Conservation (phyloP, 2,329 filamentous ascomycete genomes). For the Clonostachys rhizophaga region DNA sequence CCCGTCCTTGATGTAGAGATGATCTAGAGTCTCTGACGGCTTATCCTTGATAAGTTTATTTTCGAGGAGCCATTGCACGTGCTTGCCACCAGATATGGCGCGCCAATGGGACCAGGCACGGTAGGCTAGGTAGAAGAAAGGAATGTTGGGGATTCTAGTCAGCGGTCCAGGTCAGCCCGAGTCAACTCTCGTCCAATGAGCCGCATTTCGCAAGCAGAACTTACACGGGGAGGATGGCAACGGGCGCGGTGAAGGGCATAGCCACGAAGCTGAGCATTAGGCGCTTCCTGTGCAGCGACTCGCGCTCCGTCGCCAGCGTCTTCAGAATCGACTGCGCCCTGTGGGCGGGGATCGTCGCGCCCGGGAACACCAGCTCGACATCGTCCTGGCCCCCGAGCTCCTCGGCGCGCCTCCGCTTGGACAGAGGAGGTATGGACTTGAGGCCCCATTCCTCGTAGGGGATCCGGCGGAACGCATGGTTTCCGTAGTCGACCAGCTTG, state of each 20-base stretch:
- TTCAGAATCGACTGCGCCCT: slow-evolving; percentile 62
- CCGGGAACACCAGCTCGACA: slow-evolving; percentile 74
- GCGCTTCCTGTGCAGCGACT: slow-evolving; percentile 69
- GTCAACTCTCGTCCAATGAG: background rate
- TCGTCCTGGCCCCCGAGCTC: slow-evolving; percentile 58
- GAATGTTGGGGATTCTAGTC: slow-evolving; percentile 78
- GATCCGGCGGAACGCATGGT: slow-evolving; percentile 78
- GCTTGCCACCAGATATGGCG: slow-evolving; percentile 78
- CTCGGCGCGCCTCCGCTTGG: slow-evolving; percentile 58
- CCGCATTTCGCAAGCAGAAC: slow-evolving; percentile 21
- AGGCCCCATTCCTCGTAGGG: slow-evolving; percentile 97
- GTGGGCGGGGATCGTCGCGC: slow-evolving; percentile 59
- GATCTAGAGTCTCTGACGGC: slow-evolving; percentile 67
- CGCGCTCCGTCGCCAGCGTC: slow-evolving; percentile 73
- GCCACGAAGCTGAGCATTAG: slow-evolving; percentile 77
- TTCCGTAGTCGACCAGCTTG: slow-evolving; percentile 79
- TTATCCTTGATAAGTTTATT: slow-evolving; percentile 64
- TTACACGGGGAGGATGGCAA: slow-evolving; percentile 82
- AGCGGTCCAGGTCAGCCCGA: background rate
- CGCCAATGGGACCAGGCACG: slow-evolving; percentile 89
- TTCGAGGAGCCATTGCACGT: slow-evolving; percentile 76
- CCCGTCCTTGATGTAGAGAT: slow-evolving; percentile 59
- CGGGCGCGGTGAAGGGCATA: slow-evolving; percentile 79
- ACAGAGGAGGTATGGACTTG: slow-evolving; percentile 86
- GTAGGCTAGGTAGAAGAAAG: slow-evolving; percentile 94